Evolutionary conservation across 106 monocot genomes (phyloP).

Genomic region (Hemerocallis citrina): DNA sequence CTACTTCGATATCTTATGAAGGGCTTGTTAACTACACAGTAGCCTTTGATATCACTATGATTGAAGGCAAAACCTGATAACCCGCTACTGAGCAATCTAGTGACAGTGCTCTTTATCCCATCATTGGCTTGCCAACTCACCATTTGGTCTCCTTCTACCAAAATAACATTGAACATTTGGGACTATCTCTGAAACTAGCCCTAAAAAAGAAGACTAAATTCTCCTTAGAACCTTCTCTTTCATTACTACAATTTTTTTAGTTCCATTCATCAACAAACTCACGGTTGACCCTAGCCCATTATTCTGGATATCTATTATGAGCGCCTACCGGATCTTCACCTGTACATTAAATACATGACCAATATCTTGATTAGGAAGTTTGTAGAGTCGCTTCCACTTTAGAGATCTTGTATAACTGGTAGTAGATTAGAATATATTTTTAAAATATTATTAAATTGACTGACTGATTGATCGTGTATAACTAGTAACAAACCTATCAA

Average conservation of each 20-base stretch:
- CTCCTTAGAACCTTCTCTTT: constrained; percentile 37
- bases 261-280: constrained; percentile 79
- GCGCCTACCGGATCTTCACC: constrained; percentile 67
- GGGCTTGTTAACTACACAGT: constrained; percentile 55
- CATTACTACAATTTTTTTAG: constrained; percentile 10
- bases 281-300: constrained; percentile 76
- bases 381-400: too few species aligned
- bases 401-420: too few species aligned
- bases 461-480: too few species aligned
- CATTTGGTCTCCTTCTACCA: constrained; percentile 97
- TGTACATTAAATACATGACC: constrained; percentile 2
- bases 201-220: constrained; percentile 75
- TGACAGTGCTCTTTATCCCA: constrained; percentile 79
- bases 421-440: too few species aligned
- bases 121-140: constrained; percentile 86
- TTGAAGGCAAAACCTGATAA: constrained; percentile 74
- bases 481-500: too few species aligned
- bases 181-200: constrained; percentile 68
- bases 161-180: constrained; percentile 69
- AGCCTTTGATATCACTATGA: constrained; percentile 82
- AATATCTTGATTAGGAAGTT: too few species aligned
- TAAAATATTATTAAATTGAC: too few species aligned
- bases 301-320: constrained; percentile 75
- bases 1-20: constrained; percentile 48
- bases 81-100: constrained; percentile 66